Percentiles rank a stretch among this genome's conserved stretches.
Evolutionary conservation across 2,329 filamentous ascomycete species (phyloP).

Genomic region (Didymella pomorum): DNA sequence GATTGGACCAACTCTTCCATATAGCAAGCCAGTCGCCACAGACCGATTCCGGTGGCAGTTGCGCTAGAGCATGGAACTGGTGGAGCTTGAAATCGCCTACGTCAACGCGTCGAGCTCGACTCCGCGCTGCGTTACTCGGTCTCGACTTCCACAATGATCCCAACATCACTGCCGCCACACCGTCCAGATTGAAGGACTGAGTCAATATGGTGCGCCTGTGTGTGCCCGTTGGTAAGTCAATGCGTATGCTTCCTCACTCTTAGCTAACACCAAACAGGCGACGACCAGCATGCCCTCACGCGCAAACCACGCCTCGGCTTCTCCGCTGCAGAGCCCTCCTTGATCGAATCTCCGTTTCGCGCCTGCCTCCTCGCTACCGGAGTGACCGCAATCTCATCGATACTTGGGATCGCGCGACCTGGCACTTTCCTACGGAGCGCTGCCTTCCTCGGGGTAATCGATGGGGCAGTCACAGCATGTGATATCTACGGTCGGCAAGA

Average conservation of each 20-base stretch:
- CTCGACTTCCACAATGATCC: not conserved
- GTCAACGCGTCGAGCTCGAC: constrained; percentile 20
- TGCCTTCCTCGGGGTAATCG: constrained; percentile 21
- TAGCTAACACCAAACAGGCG: constrained; percentile 27
- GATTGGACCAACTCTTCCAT: not conserved
- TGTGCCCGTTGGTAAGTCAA: constrained; percentile 31
- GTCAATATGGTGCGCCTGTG: constrained; percentile 35
- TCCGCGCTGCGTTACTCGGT: not conserved
- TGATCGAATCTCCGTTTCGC: constrained; percentile 19
- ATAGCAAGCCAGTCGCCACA: not conserved
- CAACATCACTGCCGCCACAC: not conserved
- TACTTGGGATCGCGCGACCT: constrained; percentile 28
- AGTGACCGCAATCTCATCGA: constrained; percentile 22
- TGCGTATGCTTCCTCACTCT: not conserved
- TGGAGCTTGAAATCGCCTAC: constrained; percentile 13
- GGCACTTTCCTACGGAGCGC: constrained; percentile 28
- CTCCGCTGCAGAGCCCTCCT: constrained; percentile 16
- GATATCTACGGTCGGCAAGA: constrained; percentile 27
- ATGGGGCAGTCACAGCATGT: constrained; percentile 18
- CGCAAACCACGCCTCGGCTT: constrained; percentile 13
- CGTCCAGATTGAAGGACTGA: not conserved
- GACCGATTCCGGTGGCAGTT: constrained; percentile 8
- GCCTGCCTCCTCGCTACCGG: constrained; percentile 19
- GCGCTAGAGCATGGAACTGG: constrained; percentile 8
- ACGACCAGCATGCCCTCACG: constrained; percentile 30